These are phyloP conservation scores for Ogataea haglerorum DNA, from an alignment of 805 yeast genomes.

Conservation along the genomic window DNA sequence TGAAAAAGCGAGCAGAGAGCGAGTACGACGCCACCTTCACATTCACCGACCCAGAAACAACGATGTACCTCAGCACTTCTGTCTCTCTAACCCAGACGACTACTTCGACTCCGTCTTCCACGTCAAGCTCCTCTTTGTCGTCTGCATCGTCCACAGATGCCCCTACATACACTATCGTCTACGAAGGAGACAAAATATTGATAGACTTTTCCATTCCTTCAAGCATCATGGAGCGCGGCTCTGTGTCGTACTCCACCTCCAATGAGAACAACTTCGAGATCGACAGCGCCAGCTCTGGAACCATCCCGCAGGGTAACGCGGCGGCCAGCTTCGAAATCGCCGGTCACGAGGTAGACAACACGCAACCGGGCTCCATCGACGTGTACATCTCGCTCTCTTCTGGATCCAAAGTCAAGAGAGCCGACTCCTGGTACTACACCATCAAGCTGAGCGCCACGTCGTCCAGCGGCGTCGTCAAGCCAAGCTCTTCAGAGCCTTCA, in stretches of 20 bases:
- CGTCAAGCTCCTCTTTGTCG: not conserved
- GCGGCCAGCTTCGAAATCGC: conserved; percentile 8
- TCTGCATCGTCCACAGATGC: conserved; percentile 2
- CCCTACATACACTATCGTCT: conserved; percentile 9
- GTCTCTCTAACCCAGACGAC: conserved; percentile 1
- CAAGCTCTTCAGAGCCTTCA: conserved; percentile 1
- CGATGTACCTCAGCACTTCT: conserved; percentile 3
- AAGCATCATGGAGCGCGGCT: conserved; percentile 7
- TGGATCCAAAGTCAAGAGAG: conserved; percentile 7
- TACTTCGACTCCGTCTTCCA: not conserved
- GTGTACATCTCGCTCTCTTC: conserved; percentile 6
- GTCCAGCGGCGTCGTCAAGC: conserved; percentile 9
- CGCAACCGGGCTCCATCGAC: conserved; percentile 6
- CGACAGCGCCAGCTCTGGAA: not conserved
- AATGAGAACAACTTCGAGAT: conserved; percentile 10
- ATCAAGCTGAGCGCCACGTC: conserved; percentile 8
- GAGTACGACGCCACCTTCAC: conserved; percentile 9
- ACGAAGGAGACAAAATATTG: conserved; percentile 5
- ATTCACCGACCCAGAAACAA: conserved; percentile 4
- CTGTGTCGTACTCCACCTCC: conserved; percentile 4
- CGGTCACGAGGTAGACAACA: conserved; percentile 8
- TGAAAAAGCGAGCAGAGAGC: conserved; percentile 2
- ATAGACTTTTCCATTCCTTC: conserved; percentile 10
- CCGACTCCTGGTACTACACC: conserved; percentile 9
- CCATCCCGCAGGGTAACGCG: conserved; percentile 1